Evolutionary conservation across 805 yeast species (phyloP), one percentile per base, ranked within the genome.

Genomic region (Starmerella vaccinii): DNA sequence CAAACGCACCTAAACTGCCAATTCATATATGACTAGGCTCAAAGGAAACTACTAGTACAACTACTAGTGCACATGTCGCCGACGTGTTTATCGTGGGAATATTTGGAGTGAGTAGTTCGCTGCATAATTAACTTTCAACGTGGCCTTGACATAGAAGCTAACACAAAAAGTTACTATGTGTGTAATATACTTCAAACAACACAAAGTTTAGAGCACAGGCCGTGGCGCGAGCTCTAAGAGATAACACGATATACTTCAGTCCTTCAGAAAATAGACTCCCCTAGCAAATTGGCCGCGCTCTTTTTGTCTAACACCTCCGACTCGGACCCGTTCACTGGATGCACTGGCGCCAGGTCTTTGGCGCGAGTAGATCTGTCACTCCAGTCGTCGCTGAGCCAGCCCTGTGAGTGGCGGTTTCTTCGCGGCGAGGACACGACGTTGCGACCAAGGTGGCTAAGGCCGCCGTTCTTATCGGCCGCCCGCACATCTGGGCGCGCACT

Each of bases 401-500:
- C 69, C 59, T 78, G 83, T 21, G 77, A 72, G 2, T 66, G 68
- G 68, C 62, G 71, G 26, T 51, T 35, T 2, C 51, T 40, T 62
- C 53, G 67, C 71, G 45, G 42, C 51, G 62, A 61, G 3, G 78
- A 75, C 47, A 77, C 71, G 34, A 73, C 69, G 55, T 82, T 89
- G 50, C 96, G 67, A 16, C 95, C 95, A 33, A 92, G 70, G 50
- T 95, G 71, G 35, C 92, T 77, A 35, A 92, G 73, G 0, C 95
- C 95, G 21, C 95, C 95, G 23, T 74, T 72, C 26, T 76, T 75
- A 65, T 85, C 95, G 4, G 84, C 84, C 8, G 78, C 73, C 49
- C 95, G 72, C 10, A 85, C 81, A 57, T 84, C 92, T 3, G 76
- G 68, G 52, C 90, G 76, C 44, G 52, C 54, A 23, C 74, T 76